Base-by-base conservation (phyloP, 768 basidiomycete genomes). In the Clavulina sp. region DNA sequence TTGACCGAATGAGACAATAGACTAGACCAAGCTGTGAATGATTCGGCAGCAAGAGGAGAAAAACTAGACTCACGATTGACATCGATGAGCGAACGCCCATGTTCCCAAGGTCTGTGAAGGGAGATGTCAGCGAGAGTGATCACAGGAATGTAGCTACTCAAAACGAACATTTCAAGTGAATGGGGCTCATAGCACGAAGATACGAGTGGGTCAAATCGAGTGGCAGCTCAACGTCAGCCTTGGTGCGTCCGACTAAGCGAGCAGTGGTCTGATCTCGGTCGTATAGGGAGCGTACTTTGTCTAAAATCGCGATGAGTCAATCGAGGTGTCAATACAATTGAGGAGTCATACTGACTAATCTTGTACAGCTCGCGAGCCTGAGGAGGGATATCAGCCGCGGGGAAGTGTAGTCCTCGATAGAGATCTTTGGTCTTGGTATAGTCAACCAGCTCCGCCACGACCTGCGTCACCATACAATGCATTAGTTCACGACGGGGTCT, bases 171-270 rank as follows among this genome's bases (percentile, higher is more conserved):
- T 84, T 78, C 54, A 84, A 65, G 60, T 87, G 84, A 46, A 89
- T 84, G 4, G 84, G 85, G 56, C 80, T 81, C 84, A 89, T 86
- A 0, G 84, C 83, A n/a, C 84, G 75, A 5, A 87, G 67, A 57
- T 81, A 84, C 52, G 78, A 82, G 63, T 87, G 81, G 0, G 84
- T 85, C 82, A 87, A 84, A 59, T 87, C 76, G 51, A 86, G 64
- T 3, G 84, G 84, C 4, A 64, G 64, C 44, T 80, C 73, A 4
- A 89, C 69, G 62, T 89, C 84, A 28, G 70, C 70, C 57, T 70
- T 69, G 46, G 63, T 69, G 44, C 76, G 70, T 19, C 78, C 77
- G 19, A 86, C 77, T 41, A 89, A 69, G 1, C 84, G 71, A 3
- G 84, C 84, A 0, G 84, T 84, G 1, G 73, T 69, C 60, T 80